Evolutionary conservation across 2,329 filamentous ascomycete genomes (phyloP).

Genomic region (Penicillium sp.): DNA sequence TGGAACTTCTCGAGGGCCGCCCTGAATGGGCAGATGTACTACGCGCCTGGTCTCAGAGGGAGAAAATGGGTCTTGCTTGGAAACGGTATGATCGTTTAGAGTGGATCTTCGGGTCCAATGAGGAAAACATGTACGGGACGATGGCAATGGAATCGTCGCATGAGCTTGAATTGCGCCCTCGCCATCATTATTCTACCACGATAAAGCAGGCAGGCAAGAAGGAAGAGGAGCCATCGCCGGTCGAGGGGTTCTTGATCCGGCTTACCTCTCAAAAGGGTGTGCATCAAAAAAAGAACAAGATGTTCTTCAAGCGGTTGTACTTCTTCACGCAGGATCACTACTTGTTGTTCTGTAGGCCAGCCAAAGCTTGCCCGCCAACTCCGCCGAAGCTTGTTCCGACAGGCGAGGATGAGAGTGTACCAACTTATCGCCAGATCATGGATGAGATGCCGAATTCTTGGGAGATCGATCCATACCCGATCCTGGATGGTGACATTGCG

Average conservation of each 20-base stretch:
- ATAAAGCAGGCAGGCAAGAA: conserved; percentile 39
- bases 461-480: conserved; percentile 60
- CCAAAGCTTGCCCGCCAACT: conserved; percentile 58
- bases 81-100: conserved; percentile 67
- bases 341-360: conserved; percentile 60
- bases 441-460: conserved; percentile 60
- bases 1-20: conserved; percentile 57
- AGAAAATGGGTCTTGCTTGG: conserved; percentile 65
- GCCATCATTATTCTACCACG: conserved; percentile 61
- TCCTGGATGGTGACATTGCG: conserved; percentile 52
- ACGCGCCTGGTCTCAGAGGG: conserved; percentile 56
- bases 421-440: conserved; percentile 54
- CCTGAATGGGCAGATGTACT: conserved; percentile 61
- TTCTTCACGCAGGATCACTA: conserved; percentile 64
- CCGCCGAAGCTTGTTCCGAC: conserved; percentile 53
- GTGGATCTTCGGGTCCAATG: conserved; percentile 65
- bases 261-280: conserved; percentile 62
- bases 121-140: conserved; percentile 67
- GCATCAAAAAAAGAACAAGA: conserved; percentile 57
- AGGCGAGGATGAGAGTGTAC: conserved; percentile 47
- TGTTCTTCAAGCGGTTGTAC: conserved; percentile 65
- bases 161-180: conserved; percentile 64
- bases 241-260: conserved; percentile 65
- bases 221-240: conserved; percentile 58
- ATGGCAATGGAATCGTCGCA: conserved; percentile 66